Conservation (phyloP, 2,329 filamentous ascomycete species). For the Byssochlamys sp. region DNA sequence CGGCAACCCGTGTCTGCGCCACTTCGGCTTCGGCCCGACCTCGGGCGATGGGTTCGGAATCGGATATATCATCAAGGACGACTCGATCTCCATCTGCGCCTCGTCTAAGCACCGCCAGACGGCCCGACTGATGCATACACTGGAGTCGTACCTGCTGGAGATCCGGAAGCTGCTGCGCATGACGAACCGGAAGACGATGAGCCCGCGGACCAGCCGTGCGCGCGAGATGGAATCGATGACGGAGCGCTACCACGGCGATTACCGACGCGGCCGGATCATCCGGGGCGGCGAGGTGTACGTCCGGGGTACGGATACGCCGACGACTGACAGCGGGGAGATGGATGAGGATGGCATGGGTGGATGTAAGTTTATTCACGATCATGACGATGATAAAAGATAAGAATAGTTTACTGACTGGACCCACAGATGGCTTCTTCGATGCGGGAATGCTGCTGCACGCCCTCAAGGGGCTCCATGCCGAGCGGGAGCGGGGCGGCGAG, state of each 20-base stretch:
- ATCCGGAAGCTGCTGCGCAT: slow-evolving; percentile 74
- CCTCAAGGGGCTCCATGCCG: slow-evolving; percentile 52
- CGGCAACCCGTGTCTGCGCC: slow-evolving; percentile 84
- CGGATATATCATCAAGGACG: slow-evolving; percentile 97
- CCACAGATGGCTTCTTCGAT: slow-evolving; percentile 87
- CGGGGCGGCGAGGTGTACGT: slow-evolving; percentile 40
- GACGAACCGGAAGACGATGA: slow-evolving; percentile 48
- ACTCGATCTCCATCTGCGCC: slow-evolving; percentile 80
- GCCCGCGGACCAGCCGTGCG: slow-evolving; percentile 47
- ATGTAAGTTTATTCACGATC: slow-evolving; percentile 56
- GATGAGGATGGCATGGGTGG: slow-evolving; percentile 86
- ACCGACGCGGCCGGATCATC: slow-evolving; percentile 65
- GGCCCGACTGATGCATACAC: slow-evolving; percentile 73
- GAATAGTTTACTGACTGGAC: slow-evolving; percentile 8
- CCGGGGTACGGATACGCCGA: slow-evolving; percentile 49
- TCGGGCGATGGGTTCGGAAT: slow-evolving; percentile 92
- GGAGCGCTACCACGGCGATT: slow-evolving; percentile 32
- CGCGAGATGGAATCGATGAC: slow-evolving; percentile 48
- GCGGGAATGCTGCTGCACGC: slow-evolving; percentile 88
- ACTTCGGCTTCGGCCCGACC: slow-evolving; percentile 93
- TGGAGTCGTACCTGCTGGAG: slow-evolving; percentile 85
- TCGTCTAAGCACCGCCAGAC: slow-evolving; percentile 92
- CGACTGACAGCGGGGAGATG: slow-evolving; percentile 59
- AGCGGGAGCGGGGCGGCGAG: slow-evolving; percentile 26
- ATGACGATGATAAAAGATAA: background rate